These are phyloP conservation scores for Tetracladium setigerum DNA, from an alignment of 495 filamentous ascomycete species.

Conservation along the genomic window DNA sequence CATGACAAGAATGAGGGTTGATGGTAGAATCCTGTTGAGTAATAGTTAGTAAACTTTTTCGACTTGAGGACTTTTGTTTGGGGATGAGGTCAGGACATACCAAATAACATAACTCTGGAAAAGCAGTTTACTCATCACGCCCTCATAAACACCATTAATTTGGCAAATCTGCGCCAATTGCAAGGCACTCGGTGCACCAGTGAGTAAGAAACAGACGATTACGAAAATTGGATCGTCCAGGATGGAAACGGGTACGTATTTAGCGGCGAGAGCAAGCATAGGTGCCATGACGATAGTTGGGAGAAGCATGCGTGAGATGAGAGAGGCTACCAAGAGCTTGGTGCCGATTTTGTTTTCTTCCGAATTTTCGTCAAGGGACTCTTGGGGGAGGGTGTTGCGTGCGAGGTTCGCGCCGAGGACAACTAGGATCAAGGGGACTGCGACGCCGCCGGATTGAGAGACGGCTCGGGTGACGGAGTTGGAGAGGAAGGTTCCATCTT, in stretches of 20 bases:
- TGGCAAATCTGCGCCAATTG: slow-evolving; percentile 98
- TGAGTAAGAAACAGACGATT: slow-evolving; percentile 93
- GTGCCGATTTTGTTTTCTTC: slow-evolving; percentile 59
- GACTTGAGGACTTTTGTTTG: background rate
- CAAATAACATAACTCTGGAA: slow-evolving; percentile 98
- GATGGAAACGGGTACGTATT: slow-evolving; percentile 88
- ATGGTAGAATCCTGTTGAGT: slow-evolving; percentile 73
- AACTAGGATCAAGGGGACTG: slow-evolving; percentile 93
- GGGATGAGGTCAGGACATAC: slow-evolving; percentile 38
- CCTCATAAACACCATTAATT: slow-evolving; percentile 92
- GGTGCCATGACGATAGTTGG: slow-evolving; percentile 91
- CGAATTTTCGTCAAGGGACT: slow-evolving; percentile 49
- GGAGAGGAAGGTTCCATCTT: slow-evolving; percentile 79
- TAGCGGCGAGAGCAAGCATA: slow-evolving; percentile 82
- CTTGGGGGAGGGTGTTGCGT: slow-evolving; percentile 56
- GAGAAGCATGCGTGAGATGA: slow-evolving; percentile 86
- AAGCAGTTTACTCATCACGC: slow-evolving; percentile 83
- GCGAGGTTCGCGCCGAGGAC: slow-evolving; percentile 92
- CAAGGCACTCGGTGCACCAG: slow-evolving; percentile 87
- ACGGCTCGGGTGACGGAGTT: slow-evolving; percentile 91
- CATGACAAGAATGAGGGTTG: slow-evolving; percentile 84
- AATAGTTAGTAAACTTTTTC: slow-evolving; percentile 20
- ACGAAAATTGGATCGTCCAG: slow-evolving; percentile 97
- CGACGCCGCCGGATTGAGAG: slow-evolving; percentile 76
- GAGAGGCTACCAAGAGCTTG: slow-evolving; percentile 74